Evolutionary conservation across 768 basidiomycete genomes (phyloP), one percentile per base, ranked within the genome.

Genomic region (Mrakia gelida): DNA sequence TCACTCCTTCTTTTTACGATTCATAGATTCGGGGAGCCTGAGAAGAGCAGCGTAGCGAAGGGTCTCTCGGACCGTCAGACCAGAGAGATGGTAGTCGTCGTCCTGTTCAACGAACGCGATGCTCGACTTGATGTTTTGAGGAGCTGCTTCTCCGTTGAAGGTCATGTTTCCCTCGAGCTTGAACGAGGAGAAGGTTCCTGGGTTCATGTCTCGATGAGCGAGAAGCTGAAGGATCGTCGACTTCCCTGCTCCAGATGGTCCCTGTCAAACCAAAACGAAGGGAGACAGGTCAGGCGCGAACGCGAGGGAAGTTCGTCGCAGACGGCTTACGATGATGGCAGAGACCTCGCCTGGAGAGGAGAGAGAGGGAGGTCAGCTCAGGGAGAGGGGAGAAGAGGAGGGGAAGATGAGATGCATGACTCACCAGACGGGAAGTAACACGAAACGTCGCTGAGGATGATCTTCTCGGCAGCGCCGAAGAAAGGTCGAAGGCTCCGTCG

Each of bases 31-130:
- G 0, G 86, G 86, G 68, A 86, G 81, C 28, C 86, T 81, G 2
- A 87, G 82, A 4, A 85, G 83, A 0, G 86, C 86, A 4, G 87
- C 86, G 78, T 84, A 87, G 1, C 82, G 82, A 0, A 87, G 77
- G 0, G 84, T 86, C 75, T 85, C 81, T 52, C 85, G 82, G 3
- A 84, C 81, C 0, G 78, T 79, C 28, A 79, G 49, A 10, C 78
- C 78, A 28, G 85, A 84, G 3, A 86, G 80, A 81, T 86, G 86
- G 81, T 85, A 84, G 34, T 84, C 82, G 73, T 86, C 86, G 61
- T 85, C 85, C 81, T 86, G 86, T 76, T 86, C 84, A 23, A 86
- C 85, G 71, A 85, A 86, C 1, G 84, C 85, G 41, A 85, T 79
- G 75, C 79, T 45, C 62, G 73, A 43, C 67, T 80, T 49, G 77